A percentile compares a stretch with the other conserved stretches of the same genome.
These are phyloP conservation scores for Ilyonectria destructans DNA, from an alignment of 2,329 filamentous ascomycete species.

Conservation along the genomic window DNA sequence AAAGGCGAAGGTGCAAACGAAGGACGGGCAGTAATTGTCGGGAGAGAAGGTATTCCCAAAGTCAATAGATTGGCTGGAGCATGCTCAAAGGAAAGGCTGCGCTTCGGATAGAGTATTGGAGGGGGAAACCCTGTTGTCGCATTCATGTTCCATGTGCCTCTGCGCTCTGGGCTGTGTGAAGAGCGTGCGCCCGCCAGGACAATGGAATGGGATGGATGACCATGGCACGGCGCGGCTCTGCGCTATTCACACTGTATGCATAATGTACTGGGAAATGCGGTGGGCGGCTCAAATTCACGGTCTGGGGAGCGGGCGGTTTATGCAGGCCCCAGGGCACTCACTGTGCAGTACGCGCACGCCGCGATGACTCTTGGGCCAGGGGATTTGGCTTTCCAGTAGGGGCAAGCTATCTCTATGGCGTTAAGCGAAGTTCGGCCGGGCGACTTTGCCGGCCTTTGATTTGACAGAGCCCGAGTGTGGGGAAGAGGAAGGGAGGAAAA, in stretches of 20 bases:
- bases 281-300: slow-evolving; percentile 9
- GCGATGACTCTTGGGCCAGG: slow-evolving; percentile 9
- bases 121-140: slow-evolving; percentile 11
- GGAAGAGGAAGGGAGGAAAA: slow-evolving; percentile 7
- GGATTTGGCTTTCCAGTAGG: neutral
- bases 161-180: neutral
- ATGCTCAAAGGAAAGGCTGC: neutral
- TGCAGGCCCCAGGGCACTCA: slow-evolving; percentile 10
- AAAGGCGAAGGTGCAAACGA: neutral
- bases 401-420: slow-evolving; percentile 11
- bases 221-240: neutral
- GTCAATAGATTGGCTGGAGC: neutral
- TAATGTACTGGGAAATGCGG: neutral
- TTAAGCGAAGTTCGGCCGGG: slow-evolving; percentile 34
- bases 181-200: slow-evolving; percentile 4
- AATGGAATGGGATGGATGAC: slow-evolving; percentile 3
- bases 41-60: slow-evolving; percentile 12
- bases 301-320: slow-evolving; percentile 5
- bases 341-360: slow-evolving; percentile 21
- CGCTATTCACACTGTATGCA: neutral
- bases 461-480: slow-evolving; percentile 4
- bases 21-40: neutral
- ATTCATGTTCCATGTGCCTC: slow-evolving; percentile 1
- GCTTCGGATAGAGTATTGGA: slow-evolving; percentile 12
- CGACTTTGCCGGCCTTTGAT: slow-evolving; percentile 11